Percentiles rank a stretch among this genome's conserved stretches.
Evolutionary conservation across 345 rosid species (phyloP).

Genomic region (Euclidium syriacum): DNA sequence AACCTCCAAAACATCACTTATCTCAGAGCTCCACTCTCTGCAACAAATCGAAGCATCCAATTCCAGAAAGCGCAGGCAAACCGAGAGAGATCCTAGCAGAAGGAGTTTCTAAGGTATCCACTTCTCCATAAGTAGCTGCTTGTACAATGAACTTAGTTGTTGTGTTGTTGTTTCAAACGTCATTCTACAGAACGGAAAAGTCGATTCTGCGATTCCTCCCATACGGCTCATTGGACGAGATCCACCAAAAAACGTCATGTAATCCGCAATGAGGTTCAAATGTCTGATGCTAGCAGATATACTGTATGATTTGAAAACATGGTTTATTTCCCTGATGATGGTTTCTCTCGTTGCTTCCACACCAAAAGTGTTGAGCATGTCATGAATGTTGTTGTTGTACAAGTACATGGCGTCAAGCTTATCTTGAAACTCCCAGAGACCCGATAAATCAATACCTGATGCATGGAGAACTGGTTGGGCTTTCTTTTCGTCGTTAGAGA

Average conservation of each 20-base stretch:
- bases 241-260: conserved; percentile 77
- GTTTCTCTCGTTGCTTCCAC: conserved; percentile 95
- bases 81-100: conserved; percentile 91
- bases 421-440: conserved; percentile 69
- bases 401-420: conserved; percentile 66
- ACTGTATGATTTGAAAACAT: conserved; percentile 73
- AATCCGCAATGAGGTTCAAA: conserved; percentile 79
- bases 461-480: conserved; percentile 62
- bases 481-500: conserved; percentile 47
- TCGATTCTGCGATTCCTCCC: conserved; percentile 79
- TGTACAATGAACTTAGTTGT: conserved; percentile 88
- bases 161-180: conserved; percentile 92
- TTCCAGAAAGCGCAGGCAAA: conserved; percentile 83
- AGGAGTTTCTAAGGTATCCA: conserved; percentile 70
- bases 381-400: conserved; percentile 75
- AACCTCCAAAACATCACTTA: no score
- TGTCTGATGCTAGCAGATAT: conserved; percentile 78
- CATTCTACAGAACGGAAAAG: conserved; percentile 83
- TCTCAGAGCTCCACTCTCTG: conserved; percentile 40
- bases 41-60: conserved; percentile 84
- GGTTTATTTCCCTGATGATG: conserved; percentile 73
- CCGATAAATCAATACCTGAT: conserved; percentile 64
- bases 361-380: conserved; percentile 73
- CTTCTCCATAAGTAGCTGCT: conserved; percentile 67
- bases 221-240: conserved; percentile 90